Base-by-base conservation (phyloP, 371 early-diverging fungal species). In the Choanephora cucurbitarum region DNA sequence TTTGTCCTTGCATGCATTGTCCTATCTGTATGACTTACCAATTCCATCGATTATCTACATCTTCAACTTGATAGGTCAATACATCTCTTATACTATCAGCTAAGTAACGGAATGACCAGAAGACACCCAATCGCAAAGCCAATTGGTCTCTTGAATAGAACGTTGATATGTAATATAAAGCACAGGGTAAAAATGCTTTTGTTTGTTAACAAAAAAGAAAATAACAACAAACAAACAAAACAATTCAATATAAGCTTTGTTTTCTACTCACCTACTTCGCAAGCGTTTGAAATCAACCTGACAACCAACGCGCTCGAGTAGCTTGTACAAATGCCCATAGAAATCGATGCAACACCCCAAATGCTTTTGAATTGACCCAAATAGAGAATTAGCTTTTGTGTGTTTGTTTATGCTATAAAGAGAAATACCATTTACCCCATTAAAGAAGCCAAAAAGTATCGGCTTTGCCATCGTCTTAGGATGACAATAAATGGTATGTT, bases 201-300 rank as follows among this genome's bases (percentile, higher is more conserved):
- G 5, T 21, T 5, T 11, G 13, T 10, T 8, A 3, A 28, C 7
- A 28, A 5, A 7, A 3, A 28, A 28, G 7, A 28, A 28, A 28
- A n/a, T n/a, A n/a, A n/a, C n/a, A n/a, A n/a, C n/a, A n/a, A n/a
- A 28, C 32, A 3, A 6, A 43, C 21, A 42, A 41, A 33, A 10
- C n/a, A 6, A 33, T 8, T n/a, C 15, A 48, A 10, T 21, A 11
- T 14, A 5, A 5, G 17, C 21, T 1, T 5, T 9, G 6, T 24
- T 15, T 37, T 37, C 10, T 18, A 17, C 59, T 56, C 55, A 50
- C 66, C 75, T 17, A 67, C 64, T 57, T 72, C 75, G 49, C 64
- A 69, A 21, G 63, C 57, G 46, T 88, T 86, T 11, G 85, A 70
- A 39, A 79, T 70, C 55, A 85, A 75, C 0, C 86, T 77, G 15